Evolutionary conservation across 441 rosid genomes (phyloP), one percentile per base, ranked within the genome.

Genomic region (Manihot esculenta): DNA sequence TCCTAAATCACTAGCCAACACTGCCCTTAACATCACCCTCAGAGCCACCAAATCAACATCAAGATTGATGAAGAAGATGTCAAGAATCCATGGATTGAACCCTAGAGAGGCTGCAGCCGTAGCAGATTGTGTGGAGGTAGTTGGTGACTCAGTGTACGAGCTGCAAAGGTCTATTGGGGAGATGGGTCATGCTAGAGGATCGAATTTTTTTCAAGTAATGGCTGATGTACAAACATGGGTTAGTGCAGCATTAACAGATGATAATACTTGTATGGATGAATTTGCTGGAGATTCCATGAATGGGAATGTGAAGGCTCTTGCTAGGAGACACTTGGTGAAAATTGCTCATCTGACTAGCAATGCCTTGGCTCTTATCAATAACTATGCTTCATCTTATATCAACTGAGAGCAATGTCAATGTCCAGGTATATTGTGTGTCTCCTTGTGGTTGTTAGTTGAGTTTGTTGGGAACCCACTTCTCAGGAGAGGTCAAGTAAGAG

Each of bases 161-260:
- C 83, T 93, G 7, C 82, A 74, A 67, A 79, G 82, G 69, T 86
- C 96, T 0, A 71, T 86, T 2, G 77, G 58, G 11, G 95, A 89
- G 76, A 35, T 89, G 78, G 76, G 72, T 42, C 64, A 74, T 9
- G 77, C 77, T 2, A 65, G 62, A 8, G 70, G 66, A 47, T 48
- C 78, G 3, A 78, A 76, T 1, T 87, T 87, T 71, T 64, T 66
- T 23, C 72, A 75, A 72, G 76, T 80, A 65, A 78, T 88, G 77
- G 82, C 76, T 61, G 89, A 91, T 73, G 45, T 89, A 20, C 73
- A 85, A 66, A 93, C 92, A 27, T 93, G 98, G 97, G 88, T 88
- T 10, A 89, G 97, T 68, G 88, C 89, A 18, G 93, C 96, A 2
- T 75, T 90, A 44, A 91, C 97, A 26, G 81, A 89, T 70, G 94